phyloP scores from a whole-genome alignment of 371 early-diverging fungal species.

The Mortierella sp. region DNA sequence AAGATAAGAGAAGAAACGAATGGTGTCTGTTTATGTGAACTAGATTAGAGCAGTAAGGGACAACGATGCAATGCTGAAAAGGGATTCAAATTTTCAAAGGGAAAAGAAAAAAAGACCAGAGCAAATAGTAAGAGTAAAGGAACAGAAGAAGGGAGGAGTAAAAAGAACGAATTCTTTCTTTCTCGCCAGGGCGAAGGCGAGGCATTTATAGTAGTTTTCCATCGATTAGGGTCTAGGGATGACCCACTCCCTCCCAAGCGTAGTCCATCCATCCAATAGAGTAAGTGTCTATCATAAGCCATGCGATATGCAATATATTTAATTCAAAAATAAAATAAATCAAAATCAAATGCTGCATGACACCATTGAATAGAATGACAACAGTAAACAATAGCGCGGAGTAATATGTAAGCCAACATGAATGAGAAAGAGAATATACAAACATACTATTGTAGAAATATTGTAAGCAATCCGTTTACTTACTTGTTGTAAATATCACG shows the following conservation, averaged over 20 bases:
- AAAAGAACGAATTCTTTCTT: slow-evolving; percentile 15
- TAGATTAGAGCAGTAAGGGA: background rate
- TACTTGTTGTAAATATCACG: background rate
- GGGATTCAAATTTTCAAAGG: background rate
- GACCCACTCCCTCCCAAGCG: background rate
- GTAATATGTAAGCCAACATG: no score
- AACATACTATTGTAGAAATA: background rate
- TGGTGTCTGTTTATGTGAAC: background rate
- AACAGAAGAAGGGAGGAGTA: background rate
- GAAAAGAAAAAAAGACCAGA: background rate
- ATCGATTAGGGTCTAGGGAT: background rate
- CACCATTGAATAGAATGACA: no score
- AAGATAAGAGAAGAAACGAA: background rate
- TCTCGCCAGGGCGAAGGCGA: background rate
- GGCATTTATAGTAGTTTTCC: slow-evolving; percentile 16
- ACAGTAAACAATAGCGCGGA: no score
- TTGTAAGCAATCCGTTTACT: background rate
- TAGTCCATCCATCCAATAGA: no score
- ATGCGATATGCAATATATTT: no score
- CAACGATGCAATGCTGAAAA: background rate
- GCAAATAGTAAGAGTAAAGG: slow-evolving; percentile 3
- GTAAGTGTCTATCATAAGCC: no score
- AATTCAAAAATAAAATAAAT: no score
- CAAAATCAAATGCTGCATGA: no score
- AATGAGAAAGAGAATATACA: no score